Percentiles rank a stretch among this genome's conserved stretches.
phyloP scores from a whole-genome alignment of 2,329 filamentous ascomycete genomes.

The Fusarium sp. region DNA sequence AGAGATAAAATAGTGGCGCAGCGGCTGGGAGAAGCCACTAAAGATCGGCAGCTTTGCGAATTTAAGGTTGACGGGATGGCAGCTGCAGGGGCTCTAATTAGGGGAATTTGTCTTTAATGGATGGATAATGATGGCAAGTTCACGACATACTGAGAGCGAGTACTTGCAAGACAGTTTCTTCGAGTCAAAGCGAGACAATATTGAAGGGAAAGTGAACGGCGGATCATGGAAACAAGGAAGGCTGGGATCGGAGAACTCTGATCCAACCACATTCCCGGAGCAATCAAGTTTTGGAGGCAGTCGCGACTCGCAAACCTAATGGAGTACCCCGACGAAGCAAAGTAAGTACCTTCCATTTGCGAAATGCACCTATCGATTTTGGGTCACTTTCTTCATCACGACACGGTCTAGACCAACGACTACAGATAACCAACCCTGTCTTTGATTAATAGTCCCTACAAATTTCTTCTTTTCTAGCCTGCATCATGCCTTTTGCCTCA shows the following conservation, averaged over 20 bases:
- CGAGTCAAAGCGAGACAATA: neutral
- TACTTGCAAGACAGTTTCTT: neutral
- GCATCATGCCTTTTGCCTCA: neutral
- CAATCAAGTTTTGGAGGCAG: conserved; percentile 39
- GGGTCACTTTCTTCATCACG: conserved; percentile 3
- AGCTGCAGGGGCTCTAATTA: conserved; percentile 41
- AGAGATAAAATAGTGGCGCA: conserved; percentile 41
- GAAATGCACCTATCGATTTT: conserved; percentile 17
- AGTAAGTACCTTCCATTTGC: conserved; percentile 38
- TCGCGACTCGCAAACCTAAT: conserved; percentile 12
- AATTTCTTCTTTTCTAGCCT: neutral
- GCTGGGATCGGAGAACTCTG: conserved; percentile 25
- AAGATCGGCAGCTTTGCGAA: conserved; percentile 37
- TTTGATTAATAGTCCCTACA: neutral
- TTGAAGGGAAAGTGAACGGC: neutral
- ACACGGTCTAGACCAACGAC: conserved; percentile 12
- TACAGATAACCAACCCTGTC: neutral
- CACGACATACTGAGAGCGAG: neutral
- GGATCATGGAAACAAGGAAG: conserved; percentile 29
- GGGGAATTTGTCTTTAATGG: neutral
- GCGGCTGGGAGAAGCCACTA: conserved; percentile 29
- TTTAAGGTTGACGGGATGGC: conserved; percentile 44
- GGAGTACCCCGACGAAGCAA: conserved; percentile 6
- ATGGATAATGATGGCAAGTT: conserved; percentile 10
- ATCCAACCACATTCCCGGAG: conserved; percentile 35